These are phyloP conservation scores for Boletus putidus DNA, from an alignment of 1,284 basidiomycete species.

Conservation along the genomic window DNA sequence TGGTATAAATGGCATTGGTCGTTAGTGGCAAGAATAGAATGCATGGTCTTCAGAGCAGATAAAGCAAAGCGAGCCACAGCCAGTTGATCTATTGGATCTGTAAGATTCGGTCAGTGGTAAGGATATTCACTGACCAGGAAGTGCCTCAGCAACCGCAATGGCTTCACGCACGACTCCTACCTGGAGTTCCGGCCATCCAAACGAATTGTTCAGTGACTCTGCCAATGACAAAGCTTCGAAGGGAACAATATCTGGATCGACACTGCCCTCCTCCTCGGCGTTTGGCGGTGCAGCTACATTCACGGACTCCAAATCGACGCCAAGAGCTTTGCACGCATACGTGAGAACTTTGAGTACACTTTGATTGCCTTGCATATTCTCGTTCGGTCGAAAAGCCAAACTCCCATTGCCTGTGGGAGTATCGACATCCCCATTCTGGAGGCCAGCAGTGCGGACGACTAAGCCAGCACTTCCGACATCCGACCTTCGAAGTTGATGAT, in stretches of 20 bases:
- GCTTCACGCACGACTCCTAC: constrained; percentile 89
- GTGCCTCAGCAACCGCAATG: constrained; percentile 83
- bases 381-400: constrained; percentile 69
- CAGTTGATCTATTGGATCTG: constrained; percentile 58
- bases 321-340: constrained; percentile 74
- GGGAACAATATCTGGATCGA: constrained; percentile 30
- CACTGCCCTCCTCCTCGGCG: constrained; percentile 11
- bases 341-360: constrained; percentile 73
- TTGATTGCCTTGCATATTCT: constrained; percentile 75
- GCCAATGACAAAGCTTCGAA: constrained; percentile 16
- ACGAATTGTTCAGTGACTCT: constrained; percentile 51
- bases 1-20: constrained; percentile 81
- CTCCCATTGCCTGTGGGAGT: constrained; percentile 45
- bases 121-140: constrained; percentile 67
- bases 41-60: constrained; percentile 71
- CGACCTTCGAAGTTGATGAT: constrained; percentile 42
- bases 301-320: constrained; percentile 73
- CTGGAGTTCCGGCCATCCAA: constrained; percentile 94
- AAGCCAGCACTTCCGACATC: constrained; percentile 48
- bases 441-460: constrained; percentile 40
- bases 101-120: constrained; percentile 16
- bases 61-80: constrained; percentile 77
- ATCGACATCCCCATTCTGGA: constrained; percentile 34
- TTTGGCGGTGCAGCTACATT: constrained; percentile 44
- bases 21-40: constrained; percentile 61